Evolutionary conservation across 2,329 filamentous ascomycete genomes (phyloP).

Genomic region (Venturia asperata): DNA sequence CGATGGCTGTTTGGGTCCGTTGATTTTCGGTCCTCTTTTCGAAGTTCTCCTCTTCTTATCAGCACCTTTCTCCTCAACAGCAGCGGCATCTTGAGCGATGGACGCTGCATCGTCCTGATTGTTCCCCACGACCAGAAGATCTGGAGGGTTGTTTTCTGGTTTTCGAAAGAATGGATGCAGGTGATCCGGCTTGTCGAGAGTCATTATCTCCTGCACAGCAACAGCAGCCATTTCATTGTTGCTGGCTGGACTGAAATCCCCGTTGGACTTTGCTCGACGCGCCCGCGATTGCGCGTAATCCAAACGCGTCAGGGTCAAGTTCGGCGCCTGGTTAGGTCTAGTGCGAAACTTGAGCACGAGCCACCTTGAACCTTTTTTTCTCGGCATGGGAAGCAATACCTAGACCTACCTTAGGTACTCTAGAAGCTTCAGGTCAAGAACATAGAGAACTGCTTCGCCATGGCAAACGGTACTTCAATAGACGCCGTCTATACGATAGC

Average conservation of each 20-base stretch:
- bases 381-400: neutral
- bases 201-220: conserved; percentile 33
- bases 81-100: neutral
- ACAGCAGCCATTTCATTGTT: conserved; percentile 30
- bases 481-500: conserved; percentile 14
- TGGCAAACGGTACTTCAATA: neutral
- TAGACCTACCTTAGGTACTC: neutral
- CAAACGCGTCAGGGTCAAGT: too few species aligned
- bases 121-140: neutral
- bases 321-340: too few species aligned
- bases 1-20: neutral
- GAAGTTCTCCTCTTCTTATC: neutral
- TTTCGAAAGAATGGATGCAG: conserved; percentile 34
- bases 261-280: neutral
- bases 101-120: neutral
- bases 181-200: conserved; percentile 29
- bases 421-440: too few species aligned
- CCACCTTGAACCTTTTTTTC: neutral
- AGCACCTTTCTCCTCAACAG: neutral
- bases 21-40: neutral
- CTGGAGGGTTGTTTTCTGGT: neutral
- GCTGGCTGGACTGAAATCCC: neutral
- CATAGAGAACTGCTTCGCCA: neutral
- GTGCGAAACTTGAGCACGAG: too few species aligned
- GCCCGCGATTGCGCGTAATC: neutral